Evolutionary conservation across 2,329 filamentous ascomycete species (phyloP).

Genomic region (Ustilaginoidea virens): DNA sequence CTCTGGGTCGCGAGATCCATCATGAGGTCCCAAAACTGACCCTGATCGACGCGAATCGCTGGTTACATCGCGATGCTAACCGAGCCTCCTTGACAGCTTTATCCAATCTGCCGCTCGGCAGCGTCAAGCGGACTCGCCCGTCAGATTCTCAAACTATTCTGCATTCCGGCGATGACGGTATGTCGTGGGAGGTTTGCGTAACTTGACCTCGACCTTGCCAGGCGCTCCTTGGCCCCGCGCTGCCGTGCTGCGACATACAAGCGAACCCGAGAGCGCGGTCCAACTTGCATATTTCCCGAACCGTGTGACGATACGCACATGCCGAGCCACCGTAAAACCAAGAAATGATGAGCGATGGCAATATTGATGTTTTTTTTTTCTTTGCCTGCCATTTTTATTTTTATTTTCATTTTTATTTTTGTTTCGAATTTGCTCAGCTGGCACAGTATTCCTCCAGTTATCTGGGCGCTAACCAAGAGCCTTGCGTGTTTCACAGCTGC

Average conservation of each 20-base stretch:
- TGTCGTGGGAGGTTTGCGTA: slow-evolving; percentile 27
- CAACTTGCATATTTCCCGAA: slow-evolving; percentile 1
- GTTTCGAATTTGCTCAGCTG: too few species aligned
- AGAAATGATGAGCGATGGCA: too few species aligned
- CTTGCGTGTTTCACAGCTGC: slow-evolving; percentile 21
- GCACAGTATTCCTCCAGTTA: too few species aligned
- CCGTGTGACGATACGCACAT: slow-evolving; percentile 2
- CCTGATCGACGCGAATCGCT: too few species aligned
- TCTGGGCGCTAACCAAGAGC: slow-evolving; percentile 1
- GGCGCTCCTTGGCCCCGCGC: slow-evolving; percentile 5
- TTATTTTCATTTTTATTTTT: too few species aligned
- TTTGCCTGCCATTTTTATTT: too few species aligned
- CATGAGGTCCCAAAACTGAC: too few species aligned
- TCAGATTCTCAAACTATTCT: slow-evolving; percentile 44
- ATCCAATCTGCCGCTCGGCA: slow-evolving; percentile 42
- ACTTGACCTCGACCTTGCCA: slow-evolving; percentile 4
- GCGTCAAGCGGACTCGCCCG: slow-evolving; percentile 67
- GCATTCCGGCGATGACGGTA: slow-evolving; percentile 55
- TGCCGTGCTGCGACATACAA: slow-evolving; percentile 4
- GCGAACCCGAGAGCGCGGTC: slow-evolving; percentile 1
- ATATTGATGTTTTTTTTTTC: not conserved
- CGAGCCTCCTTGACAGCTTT: slow-evolving; percentile 21
- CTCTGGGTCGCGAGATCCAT: too few species aligned
- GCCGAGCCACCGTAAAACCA: not conserved
- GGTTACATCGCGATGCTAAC: slow-evolving; percentile 13